Conservation (phyloP, 2,329 filamentous ascomycete species). For the Arthrobotrys megalospora region DNA sequence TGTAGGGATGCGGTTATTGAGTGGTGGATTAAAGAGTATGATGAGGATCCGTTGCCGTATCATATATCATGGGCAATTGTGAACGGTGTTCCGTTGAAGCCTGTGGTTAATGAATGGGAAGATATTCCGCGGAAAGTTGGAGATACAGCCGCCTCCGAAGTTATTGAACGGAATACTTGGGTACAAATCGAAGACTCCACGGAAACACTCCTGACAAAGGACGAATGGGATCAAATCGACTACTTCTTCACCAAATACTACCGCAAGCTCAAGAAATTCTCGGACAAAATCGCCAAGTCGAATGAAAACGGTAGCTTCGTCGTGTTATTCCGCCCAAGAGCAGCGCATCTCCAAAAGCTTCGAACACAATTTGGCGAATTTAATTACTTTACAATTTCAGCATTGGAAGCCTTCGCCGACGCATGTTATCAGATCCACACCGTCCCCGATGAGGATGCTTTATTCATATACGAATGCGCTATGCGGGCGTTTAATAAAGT, state of each 20-base stretch:
- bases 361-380: constrained; percentile 8
- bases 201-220: constrained; percentile 4
- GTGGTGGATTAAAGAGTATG: not conserved
- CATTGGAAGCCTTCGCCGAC: constrained; percentile 11
- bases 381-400: constrained; percentile 28
- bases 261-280: not conserved
- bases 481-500: constrained; percentile 10
- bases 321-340: constrained; percentile 4
- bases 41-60: constrained; percentile 17
- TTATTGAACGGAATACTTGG: constrained; percentile 10
- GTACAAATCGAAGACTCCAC: not conserved
- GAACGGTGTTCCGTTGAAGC: not conserved
- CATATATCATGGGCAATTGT: constrained; percentile 10
- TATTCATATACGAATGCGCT: constrained; percentile 13
- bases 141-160: too few relatives aligned
- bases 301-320: not conserved
- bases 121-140: too few relatives aligned
- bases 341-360: constrained; percentile 20
- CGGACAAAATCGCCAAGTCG: constrained; percentile 2
- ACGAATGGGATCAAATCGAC: constrained; percentile 32
- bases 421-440: not conserved
- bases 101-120: not conserved
- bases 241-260: constrained; percentile 9
- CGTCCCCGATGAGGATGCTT: not conserved
- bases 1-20: not conserved